These are phyloP conservation scores for Fragaria iinumae DNA, from an alignment of 306 rosid species.

Conservation along the genomic window DNA sequence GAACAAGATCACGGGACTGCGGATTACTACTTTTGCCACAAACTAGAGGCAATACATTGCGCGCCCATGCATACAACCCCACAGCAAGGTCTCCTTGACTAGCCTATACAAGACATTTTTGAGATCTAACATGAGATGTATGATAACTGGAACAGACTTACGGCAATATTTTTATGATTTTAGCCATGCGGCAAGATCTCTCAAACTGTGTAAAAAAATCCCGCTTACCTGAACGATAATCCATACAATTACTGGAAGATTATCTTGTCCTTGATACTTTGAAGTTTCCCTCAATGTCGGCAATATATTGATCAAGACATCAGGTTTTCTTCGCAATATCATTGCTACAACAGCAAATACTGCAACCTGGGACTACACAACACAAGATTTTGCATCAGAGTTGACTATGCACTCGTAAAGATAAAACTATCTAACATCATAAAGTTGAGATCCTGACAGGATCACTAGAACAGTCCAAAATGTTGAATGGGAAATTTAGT, in stretches of 20 bases:
- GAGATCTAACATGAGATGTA: slow-evolving; percentile 26
- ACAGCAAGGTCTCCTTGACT: slow-evolving; percentile 73
- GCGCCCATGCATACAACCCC: slow-evolving; percentile 86
- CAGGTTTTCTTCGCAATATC: slow-evolving; percentile 88
- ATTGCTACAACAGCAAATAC: slow-evolving; percentile 75
- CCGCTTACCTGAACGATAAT: slow-evolving; percentile 71
- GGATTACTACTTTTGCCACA: slow-evolving; percentile 70
- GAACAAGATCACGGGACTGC: slow-evolving; percentile 78
- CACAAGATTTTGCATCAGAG: slow-evolving; percentile 19
- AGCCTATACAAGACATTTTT: slow-evolving; percentile 46
- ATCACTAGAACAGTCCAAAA: background rate
- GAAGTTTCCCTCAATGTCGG: slow-evolving; percentile 63
- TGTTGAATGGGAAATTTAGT: background rate
- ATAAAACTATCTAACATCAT: background rate
- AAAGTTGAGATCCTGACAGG: background rate
- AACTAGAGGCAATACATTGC: slow-evolving; percentile 70
- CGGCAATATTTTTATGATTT: background rate
- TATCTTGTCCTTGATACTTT: slow-evolving; percentile 92
- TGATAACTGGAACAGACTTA: background rate
- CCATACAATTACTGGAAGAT: slow-evolving; percentile 79
- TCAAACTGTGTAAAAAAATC: background rate
- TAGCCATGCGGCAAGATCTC: background rate
- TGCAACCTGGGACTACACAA: slow-evolving; percentile 65
- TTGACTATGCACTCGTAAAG: background rate
- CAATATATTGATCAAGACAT: slow-evolving; percentile 52